Conservation (phyloP, 768 basidiomycete species). For the Tephrocybe sp. region DNA sequence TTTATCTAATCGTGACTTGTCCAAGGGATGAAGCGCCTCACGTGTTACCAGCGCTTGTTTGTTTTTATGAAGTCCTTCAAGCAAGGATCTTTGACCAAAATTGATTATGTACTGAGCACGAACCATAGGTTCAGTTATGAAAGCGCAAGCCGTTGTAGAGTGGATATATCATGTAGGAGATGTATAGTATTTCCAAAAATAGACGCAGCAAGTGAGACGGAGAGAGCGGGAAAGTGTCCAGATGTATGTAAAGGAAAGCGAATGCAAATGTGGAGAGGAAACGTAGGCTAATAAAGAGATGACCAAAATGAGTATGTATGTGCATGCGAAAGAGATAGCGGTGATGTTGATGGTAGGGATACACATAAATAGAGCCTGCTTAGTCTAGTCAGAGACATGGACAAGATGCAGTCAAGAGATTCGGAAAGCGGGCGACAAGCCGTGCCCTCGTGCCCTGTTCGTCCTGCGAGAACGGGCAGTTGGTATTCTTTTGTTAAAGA, state of each 20-base stretch:
- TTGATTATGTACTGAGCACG: too few species aligned
- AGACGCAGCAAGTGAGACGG: background rate
- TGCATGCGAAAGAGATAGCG: conserved; percentile 10
- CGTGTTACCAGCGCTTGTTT: too few species aligned
- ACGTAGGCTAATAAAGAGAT: background rate
- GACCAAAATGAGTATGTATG: conserved; percentile 1
- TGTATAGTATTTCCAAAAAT: conserved; percentile 10
- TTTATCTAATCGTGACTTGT: too few species aligned
- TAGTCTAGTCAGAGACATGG: background rate
- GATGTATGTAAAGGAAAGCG: conserved; percentile 1
- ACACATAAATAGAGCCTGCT: conserved; percentile 1
- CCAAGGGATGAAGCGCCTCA: too few species aligned
- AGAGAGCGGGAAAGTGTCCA: conserved; percentile 2
- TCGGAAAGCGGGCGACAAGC: background rate
- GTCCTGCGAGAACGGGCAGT: conserved; percentile 2
- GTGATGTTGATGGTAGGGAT: conserved; percentile 5
- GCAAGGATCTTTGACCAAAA: too few species aligned
- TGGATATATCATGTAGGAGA: conserved; percentile 8
- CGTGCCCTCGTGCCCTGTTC: conserved; percentile 6
- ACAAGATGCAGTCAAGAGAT: background rate
- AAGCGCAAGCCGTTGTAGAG: too few species aligned
- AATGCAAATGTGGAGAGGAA: background rate
- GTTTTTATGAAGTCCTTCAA: too few species aligned
- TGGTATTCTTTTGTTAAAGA: background rate
- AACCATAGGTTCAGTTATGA: too few species aligned